Percentiles rank a stretch among this genome's conserved stretches.
phyloP scores from a whole-genome alignment of 208 protist genomes.

The Herpetomonas samuelpessoai region DNA sequence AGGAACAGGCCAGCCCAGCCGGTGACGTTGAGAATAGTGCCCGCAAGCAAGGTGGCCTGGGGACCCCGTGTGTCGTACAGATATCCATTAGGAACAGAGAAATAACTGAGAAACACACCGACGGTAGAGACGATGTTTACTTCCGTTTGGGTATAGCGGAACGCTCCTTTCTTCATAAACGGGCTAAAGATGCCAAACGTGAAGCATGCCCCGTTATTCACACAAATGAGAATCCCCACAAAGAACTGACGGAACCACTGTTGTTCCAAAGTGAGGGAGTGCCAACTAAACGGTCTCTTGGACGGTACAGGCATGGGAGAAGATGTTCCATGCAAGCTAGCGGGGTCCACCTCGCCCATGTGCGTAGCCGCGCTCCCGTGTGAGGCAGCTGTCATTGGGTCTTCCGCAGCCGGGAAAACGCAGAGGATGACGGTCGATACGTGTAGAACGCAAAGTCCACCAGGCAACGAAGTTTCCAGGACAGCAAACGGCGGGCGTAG shows the following conservation, averaged over 20 bases:
- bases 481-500: too few relatives aligned
- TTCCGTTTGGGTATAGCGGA: slow-evolving; percentile 57
- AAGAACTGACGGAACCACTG: slow-evolving; percentile 80
- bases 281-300: slow-evolving; percentile 1
- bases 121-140: slow-evolving; percentile 67
- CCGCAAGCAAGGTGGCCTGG: slow-evolving; percentile 37
- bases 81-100: slow-evolving; percentile 76
- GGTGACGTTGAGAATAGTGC: slow-evolving; percentile 55
- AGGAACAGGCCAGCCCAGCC: slow-evolving; percentile 73
- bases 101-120: slow-evolving; percentile 78
- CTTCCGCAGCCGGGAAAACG: too few relatives aligned
- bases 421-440: too few relatives aligned
- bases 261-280: slow-evolving; percentile 33
- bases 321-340: background rate
- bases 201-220: slow-evolving; percentile 83
- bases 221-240: slow-evolving; percentile 69
- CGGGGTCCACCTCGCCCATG: too few relatives aligned
- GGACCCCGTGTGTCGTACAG: slow-evolving; percentile 71
- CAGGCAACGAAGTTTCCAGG: too few relatives aligned
- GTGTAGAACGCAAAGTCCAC: too few relatives aligned
- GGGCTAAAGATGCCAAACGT: slow-evolving; percentile 76
- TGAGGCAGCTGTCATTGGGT: too few relatives aligned
- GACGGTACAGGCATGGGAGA: background rate
- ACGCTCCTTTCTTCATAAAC: slow-evolving; percentile 50
- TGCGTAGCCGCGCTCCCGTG: too few relatives aligned